Evolutionary conservation across 2,329 filamentous ascomycete genomes (phyloP), one percentile per base, ranked within the genome.

Genomic region (Lachnellula occidentalis): DNA sequence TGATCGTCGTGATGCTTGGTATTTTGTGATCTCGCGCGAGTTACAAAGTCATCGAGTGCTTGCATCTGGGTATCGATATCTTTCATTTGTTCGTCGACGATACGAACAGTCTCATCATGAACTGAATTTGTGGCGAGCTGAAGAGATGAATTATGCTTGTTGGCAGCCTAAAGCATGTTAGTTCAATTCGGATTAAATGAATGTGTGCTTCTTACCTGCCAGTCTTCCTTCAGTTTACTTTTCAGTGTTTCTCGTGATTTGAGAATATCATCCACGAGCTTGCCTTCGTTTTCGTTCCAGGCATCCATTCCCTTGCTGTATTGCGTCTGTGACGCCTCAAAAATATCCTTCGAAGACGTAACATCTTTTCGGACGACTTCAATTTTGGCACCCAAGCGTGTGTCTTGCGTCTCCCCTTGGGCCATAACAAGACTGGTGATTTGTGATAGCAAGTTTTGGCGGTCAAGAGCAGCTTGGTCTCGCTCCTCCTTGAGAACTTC

Each of bases 21-120:
- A 69, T 96, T 97, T 65, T 95, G 87, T 1, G 81, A 82, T 57
- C 86, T 83, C 48, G 95, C 91, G 34, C 88, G 85, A 34, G 86
- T 80, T 39, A 97, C 90, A 64, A 96, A 96, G 61, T 92, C 89
- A 65, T 97, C 92, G 7, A 99, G 79, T 1, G 90, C 88, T 54
- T 85, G 82, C 81, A 99, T 92, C 71, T 97, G 90, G n/a, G 78
- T 80, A 57, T 88, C 86, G 67, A 99, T 87, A 62, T 95, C 89
- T 53, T 82, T 80, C 74, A 95, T 88, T 72, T 99, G 94, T 54
- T 88, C 86, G 66, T 92, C 88, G 12, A 97, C 92, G 55, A 95
- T 92, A 6, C 86, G 86, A 31, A 96, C 83, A 0, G 92, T 96
- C 72, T 95, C 88, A 34, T 88, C 87, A 62, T 99, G 92, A 1